phyloP scores from a whole-genome alignment of 2,329 filamentous ascomycete species.

The Ophiosphaerella herpotricha region DNA sequence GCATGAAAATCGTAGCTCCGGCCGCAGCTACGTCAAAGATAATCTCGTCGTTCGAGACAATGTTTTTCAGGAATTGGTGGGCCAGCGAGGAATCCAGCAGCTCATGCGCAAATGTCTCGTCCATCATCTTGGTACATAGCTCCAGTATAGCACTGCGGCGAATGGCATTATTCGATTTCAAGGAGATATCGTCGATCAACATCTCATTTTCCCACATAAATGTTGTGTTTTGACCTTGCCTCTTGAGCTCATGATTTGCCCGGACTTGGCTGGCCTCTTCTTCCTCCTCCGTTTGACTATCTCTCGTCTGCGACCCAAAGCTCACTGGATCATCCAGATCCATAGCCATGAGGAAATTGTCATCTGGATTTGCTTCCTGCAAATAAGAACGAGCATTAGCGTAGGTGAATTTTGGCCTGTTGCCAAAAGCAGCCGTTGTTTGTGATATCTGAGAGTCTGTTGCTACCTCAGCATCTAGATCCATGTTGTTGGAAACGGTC shows the following conservation, averaged over 20 bases:
- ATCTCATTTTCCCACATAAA: constrained; percentile 61
- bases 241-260: constrained; percentile 66
- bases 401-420: constrained; percentile 60
- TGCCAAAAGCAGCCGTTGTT: constrained; percentile 16
- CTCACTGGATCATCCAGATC: constrained; percentile 32
- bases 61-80: constrained; percentile 66
- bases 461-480: constrained; percentile 21
- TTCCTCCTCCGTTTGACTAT: constrained; percentile 50
- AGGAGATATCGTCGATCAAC: constrained; percentile 64
- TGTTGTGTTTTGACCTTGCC: constrained; percentile 61
- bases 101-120: constrained; percentile 67
- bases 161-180: constrained; percentile 46
- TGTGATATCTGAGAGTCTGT: constrained; percentile 37
- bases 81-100: constrained; percentile 78
- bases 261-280: constrained; percentile 51
- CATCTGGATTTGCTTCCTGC: constrained; percentile 56
- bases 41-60: constrained; percentile 52
- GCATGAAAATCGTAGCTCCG: constrained; percentile 66
- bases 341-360: constrained; percentile 43
- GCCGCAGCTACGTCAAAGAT: constrained; percentile 65
- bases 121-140: constrained; percentile 58
- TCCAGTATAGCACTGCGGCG: constrained; percentile 61
- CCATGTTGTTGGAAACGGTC: constrained; percentile 17
- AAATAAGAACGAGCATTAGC: constrained; percentile 63
- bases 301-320: constrained; percentile 19